These are phyloP conservation scores for Penicillium digitatum DNA, from an alignment of 2,329 filamentous ascomycete species.

Conservation along the genomic window DNA sequence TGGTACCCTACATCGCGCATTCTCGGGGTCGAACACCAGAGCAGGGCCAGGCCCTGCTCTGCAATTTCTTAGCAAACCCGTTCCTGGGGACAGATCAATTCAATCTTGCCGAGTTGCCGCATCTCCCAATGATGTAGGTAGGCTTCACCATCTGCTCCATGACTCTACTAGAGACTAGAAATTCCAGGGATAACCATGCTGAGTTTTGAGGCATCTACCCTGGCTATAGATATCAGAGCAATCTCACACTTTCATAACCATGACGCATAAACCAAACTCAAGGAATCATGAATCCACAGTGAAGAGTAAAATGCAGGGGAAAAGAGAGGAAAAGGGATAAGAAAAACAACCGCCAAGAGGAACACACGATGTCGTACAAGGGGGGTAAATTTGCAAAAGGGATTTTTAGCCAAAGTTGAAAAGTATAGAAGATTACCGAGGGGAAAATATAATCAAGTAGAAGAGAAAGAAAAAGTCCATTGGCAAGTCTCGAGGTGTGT, in stretches of 20 bases:
- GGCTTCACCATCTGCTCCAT: not conserved
- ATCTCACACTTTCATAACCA: conserved; percentile 10
- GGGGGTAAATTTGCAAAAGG: conserved; percentile 8
- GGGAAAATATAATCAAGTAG: not conserved
- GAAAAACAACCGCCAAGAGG: not conserved
- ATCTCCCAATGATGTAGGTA: not conserved
- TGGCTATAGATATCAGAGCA: conserved; percentile 3
- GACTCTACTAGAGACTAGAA: not conserved
- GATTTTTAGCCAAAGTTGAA: not conserved
- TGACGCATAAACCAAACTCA: conserved; percentile 5
- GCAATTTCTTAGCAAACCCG: too few species aligned
- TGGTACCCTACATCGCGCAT: too few species aligned
- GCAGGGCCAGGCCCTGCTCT: too few species aligned
- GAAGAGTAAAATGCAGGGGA: not conserved
- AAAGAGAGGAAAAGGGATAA: not conserved
- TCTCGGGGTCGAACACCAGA: too few species aligned
- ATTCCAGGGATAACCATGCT: conserved; percentile 4
- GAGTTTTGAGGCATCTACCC: conserved; percentile 13
- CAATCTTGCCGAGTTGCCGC: not conserved
- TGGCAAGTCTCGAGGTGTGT: not conserved
- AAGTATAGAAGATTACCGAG: not conserved
- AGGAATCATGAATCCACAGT: not conserved
- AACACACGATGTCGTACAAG: not conserved
- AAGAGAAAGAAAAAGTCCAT: not conserved
- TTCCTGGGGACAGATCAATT: not conserved